A percentile compares a stretch with the other conserved stretches of the same genome.
Conservation (phyloP, 1,284 basidiomycete species). For the Ceratobasidium sp. region DNA sequence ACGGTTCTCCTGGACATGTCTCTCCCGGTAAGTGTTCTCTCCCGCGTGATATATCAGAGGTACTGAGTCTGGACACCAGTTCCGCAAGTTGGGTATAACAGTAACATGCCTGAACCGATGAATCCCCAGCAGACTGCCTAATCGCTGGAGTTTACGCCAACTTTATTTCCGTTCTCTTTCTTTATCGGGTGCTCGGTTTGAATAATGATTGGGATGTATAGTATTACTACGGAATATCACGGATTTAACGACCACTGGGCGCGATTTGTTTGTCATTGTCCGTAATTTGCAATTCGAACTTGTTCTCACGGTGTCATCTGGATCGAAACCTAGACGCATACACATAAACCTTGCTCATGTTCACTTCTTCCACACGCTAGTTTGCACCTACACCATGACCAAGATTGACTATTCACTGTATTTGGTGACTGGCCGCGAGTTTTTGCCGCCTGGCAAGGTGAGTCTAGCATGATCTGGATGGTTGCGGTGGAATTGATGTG, state of each 20-base stretch:
- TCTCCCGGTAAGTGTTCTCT: conserved; percentile 29
- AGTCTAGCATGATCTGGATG: conserved; percentile 38
- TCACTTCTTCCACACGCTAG: neutral
- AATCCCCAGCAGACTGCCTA: conserved; percentile 4
- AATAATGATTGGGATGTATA: neutral
- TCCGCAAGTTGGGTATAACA: neutral
- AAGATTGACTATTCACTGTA: conserved; percentile 82
- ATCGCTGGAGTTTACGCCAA: neutral
- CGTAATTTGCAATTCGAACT: neutral
- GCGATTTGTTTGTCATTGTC: conserved; percentile 12
- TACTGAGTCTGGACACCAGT: neutral
- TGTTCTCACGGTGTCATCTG: conserved; percentile 15
- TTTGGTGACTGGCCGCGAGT: conserved; percentile 85
- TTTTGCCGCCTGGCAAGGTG: conserved; percentile 85
- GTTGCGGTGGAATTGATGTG: neutral
- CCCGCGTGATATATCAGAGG: too few relatives aligned
- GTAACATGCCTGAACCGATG: conserved; percentile 1
- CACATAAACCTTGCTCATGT: neutral
- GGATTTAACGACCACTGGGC: neutral
- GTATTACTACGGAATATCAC: conserved; percentile 4
- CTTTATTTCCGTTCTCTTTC: neutral
- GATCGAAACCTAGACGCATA: neutral
- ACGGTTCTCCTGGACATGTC: conserved; percentile 7
- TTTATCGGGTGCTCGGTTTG: neutral
- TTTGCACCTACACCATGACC: conserved; percentile 9